Conservation (phyloP, 768 basidiomycete genomes). For the Butyriboletus loyo region DNA sequence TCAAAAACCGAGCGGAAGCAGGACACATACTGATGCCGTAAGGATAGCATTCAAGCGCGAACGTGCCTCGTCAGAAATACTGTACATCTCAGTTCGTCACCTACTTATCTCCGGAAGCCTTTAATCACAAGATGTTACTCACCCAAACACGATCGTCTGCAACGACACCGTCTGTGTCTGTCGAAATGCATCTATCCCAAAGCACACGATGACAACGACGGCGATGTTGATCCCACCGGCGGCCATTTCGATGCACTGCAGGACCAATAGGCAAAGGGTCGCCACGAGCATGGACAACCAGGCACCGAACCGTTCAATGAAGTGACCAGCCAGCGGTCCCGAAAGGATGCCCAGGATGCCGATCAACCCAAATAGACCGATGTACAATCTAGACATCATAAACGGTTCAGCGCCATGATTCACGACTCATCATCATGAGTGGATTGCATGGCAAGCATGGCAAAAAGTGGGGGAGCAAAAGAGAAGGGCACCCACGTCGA, state of each 20-base stretch:
- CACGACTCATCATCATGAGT: neutral
- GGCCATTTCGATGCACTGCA: conserved; percentile 34
- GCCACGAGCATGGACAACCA: conserved; percentile 43
- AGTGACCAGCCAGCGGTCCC: conserved; percentile 25
- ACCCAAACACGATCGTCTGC: conserved; percentile 27
- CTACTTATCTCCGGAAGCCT: neutral
- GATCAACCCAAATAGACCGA: conserved; percentile 48
- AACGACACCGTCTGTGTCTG: conserved; percentile 40
- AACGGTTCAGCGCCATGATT: neutral
- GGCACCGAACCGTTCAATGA: conserved; percentile 34
- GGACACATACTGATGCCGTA: conserved; percentile 24
- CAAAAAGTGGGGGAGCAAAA: neutral
- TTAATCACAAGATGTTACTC: neutral
- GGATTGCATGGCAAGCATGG: neutral
- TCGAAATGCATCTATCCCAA: conserved; percentile 40
- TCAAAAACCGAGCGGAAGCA: neutral
- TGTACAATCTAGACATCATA: conserved; percentile 23
- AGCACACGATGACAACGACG: conserved; percentile 39
- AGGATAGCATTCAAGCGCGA: conserved; percentile 31
- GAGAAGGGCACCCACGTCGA: conserved; percentile 24
- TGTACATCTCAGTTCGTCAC: neutral
- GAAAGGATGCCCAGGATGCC: conserved; percentile 39
- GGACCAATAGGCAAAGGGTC: conserved; percentile 26
- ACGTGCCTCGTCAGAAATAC: conserved; percentile 28
- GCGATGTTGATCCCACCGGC: conserved; percentile 38